Conservation (phyloP, 2,329 filamentous ascomycete species). For the Fusarium torreyae region DNA sequence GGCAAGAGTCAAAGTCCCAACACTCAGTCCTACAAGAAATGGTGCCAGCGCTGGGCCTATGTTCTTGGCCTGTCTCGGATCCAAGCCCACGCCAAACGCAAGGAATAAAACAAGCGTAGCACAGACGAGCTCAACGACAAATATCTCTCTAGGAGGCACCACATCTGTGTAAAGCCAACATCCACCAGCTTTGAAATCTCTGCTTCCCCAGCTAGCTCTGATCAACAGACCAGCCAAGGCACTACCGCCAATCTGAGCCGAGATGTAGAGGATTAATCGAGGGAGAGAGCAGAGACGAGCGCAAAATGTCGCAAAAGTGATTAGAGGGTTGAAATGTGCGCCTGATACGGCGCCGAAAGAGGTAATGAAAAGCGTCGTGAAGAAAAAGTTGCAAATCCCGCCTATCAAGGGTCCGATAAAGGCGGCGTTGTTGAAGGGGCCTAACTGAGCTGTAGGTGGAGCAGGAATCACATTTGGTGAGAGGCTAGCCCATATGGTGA, state of each 20-base stretch:
- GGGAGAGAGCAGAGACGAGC: constrained; percentile 65
- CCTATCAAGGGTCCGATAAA: constrained; percentile 53
- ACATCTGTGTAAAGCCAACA: constrained; percentile 50
- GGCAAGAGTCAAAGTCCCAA: constrained; percentile 56
- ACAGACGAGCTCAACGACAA: constrained; percentile 65
- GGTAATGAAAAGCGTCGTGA: constrained; percentile 65
- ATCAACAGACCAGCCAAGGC: constrained; percentile 50
- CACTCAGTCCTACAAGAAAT: constrained; percentile 62
- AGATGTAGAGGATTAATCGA: constrained; percentile 64
- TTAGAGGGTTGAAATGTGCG: constrained; percentile 68
- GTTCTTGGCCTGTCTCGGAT: constrained; percentile 64
- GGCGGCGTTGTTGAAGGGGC: constrained; percentile 46
- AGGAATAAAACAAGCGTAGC: constrained; percentile 65
- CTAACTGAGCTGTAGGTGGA: constrained; percentile 28
- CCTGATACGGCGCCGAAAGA: constrained; percentile 64
- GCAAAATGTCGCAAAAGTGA: constrained; percentile 68
- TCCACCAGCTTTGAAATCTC: constrained; percentile 51
- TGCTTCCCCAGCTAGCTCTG: constrained; percentile 50
- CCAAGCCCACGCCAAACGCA: constrained; percentile 68
- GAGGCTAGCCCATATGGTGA: constrained; percentile 38
- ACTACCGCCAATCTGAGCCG: constrained; percentile 63
- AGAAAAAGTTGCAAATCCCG: constrained; percentile 51
- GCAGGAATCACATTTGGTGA: constrained; percentile 32
- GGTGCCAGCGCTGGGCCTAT: constrained; percentile 66
- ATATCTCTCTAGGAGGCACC: constrained; percentile 52